phyloP scores from a whole-genome alignment of 352 stramenopile species.

The Phytopythium oedochilum region DNA sequence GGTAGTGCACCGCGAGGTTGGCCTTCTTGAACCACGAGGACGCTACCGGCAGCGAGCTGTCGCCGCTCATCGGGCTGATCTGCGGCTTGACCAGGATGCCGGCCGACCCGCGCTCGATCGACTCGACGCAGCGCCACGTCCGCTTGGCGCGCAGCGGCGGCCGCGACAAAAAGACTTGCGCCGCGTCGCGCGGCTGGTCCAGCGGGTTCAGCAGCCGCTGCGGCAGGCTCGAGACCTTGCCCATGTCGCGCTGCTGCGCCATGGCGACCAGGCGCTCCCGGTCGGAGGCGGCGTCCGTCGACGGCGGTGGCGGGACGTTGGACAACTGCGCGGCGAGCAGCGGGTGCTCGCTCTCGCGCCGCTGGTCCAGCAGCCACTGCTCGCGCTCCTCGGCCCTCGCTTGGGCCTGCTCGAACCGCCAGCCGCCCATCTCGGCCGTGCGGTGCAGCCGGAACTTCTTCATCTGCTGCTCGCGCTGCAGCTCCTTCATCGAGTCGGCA shows the following conservation, averaged over 20 bases:
- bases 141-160: conserved; percentile 77
- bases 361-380: conserved; percentile 54
- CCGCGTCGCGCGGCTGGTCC: conserved; percentile 51
- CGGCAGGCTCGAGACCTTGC: conserved; percentile 40
- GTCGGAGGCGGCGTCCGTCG: neutral
- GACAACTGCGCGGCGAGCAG: conserved; percentile 46
- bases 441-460: conserved; percentile 68
- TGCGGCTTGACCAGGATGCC: conserved; percentile 89
- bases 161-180: conserved; percentile 48
- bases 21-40: conserved; percentile 87
- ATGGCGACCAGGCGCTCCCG: conserved; percentile 17
- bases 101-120: conserved; percentile 61
- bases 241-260: conserved; percentile 36
- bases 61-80: conserved; percentile 88
- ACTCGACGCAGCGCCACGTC: conserved; percentile 83
- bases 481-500: conserved; percentile 65
- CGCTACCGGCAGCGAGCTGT: conserved; percentile 75
- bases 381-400: conserved; percentile 47
- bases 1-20: conserved; percentile 68
- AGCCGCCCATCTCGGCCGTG: conserved; percentile 68
- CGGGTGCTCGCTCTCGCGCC: conserved; percentile 52
- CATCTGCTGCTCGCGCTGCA: conserved; percentile 82
- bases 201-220: conserved; percentile 64
- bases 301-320: conserved; percentile 8
- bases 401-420: conserved; percentile 63